A percentile compares a stretch with the other conserved stretches of the same genome.
Evolutionary conservation across 1,139 yeast species (phyloP).

Genomic region (Magnusiomyces sp.): DNA sequence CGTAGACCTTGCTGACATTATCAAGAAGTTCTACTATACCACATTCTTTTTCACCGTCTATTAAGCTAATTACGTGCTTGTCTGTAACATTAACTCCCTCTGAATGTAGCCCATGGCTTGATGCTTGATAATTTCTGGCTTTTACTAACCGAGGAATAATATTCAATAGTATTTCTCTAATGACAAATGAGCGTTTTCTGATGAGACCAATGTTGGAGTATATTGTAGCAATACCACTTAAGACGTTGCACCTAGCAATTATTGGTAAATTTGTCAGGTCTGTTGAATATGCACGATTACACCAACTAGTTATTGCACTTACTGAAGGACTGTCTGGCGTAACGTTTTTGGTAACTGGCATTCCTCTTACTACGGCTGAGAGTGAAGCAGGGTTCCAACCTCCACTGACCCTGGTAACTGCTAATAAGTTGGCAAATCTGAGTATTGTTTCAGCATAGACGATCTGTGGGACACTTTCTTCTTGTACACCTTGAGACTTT

Average conservation of each 20-base stretch:
- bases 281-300: slow-evolving; percentile 40
- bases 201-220: slow-evolving; percentile 53
- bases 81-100: slow-evolving; percentile 10
- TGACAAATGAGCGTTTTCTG: slow-evolving; percentile 63
- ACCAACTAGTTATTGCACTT: slow-evolving; percentile 29
- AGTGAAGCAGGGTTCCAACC: slow-evolving; percentile 40
- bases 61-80: slow-evolving; percentile 10
- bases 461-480: slow-evolving; percentile 74
- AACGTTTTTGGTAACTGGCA: slow-evolving; percentile 20
- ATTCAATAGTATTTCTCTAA: slow-evolving; percentile 51
- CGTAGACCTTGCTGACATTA: slow-evolving; percentile 25
- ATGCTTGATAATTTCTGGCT: slow-evolving; percentile 20
- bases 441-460: slow-evolving; percentile 69
- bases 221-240: slow-evolving; percentile 56
- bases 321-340: slow-evolving; percentile 23
- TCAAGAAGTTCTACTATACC: slow-evolving; percentile 26
- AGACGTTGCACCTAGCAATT: slow-evolving; percentile 38
- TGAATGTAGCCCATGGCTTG: slow-evolving; percentile 19
- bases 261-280: slow-evolving; percentile 38
- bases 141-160: slow-evolving; percentile 39
- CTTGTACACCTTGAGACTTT: slow-evolving; percentile 49
- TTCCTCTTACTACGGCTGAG: slow-evolving; percentile 35
- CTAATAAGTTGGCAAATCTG: slow-evolving; percentile 55
- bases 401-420: slow-evolving; percentile 44
- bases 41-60: slow-evolving; percentile 18